phyloP scores from a whole-genome alignment of 1,284 basidiomycete species.

The Boletus coffeatus region DNA sequence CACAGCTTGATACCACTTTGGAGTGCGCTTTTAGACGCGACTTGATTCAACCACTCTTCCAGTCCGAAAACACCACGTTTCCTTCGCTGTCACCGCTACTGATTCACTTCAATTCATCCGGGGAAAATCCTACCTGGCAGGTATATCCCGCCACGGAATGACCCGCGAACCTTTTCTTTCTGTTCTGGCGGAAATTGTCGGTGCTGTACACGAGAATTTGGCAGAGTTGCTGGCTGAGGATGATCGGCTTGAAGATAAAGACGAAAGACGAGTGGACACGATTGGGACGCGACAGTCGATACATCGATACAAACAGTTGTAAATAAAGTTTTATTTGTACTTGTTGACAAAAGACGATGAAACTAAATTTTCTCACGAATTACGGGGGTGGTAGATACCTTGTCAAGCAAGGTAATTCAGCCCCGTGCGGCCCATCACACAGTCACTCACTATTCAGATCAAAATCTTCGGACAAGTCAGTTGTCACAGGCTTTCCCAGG shows the following conservation, averaged over 20 bases:
- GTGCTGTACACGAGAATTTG: slow-evolving; percentile 96
- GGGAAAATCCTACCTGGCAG: slow-evolving; percentile 94
- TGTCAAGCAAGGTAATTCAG: no score
- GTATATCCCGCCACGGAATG: slow-evolving; percentile 97
- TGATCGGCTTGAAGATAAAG: no score
- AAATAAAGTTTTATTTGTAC: no score
- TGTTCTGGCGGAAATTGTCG: slow-evolving; percentile 96
- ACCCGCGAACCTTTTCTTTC: slow-evolving; percentile 97
- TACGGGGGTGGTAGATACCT: no score
- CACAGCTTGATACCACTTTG: slow-evolving; percentile 98
- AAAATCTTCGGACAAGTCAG: slow-evolving; percentile 74
- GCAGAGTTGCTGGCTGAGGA: slow-evolving; percentile 1
- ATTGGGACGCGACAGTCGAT: no score
- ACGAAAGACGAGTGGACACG: no score
- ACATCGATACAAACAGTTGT: no score
- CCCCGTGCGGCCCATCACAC: neutral
- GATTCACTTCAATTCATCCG: slow-evolving; percentile 91
- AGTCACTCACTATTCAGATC: slow-evolving; percentile 58
- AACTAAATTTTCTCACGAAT: no score
- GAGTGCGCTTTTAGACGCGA: slow-evolving; percentile 85
- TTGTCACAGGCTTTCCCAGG: slow-evolving; percentile 60
- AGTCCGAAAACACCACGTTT: slow-evolving; percentile 99
- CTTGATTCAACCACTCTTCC: slow-evolving; percentile 95
- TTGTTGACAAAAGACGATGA: no score
- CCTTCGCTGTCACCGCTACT: slow-evolving; percentile 94